Base-by-base conservation (phyloP, 129 eudicot species). In the Cynara cardunculus region DNA sequence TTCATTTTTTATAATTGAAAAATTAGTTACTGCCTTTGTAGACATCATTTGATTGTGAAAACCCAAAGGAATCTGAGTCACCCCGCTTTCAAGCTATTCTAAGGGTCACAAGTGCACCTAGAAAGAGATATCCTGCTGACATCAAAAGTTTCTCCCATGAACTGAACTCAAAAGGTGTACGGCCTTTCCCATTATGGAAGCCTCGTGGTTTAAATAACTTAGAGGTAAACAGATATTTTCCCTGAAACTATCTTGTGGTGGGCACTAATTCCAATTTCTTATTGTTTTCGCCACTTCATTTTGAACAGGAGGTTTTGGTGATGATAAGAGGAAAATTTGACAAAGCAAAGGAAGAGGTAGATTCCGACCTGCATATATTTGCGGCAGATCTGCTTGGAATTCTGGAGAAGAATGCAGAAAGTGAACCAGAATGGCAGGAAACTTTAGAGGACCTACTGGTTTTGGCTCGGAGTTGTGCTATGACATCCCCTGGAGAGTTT, bases 321-420 rank as follows among this genome's bases (percentile, higher is more conserved):
- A 92, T 90, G 90, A 96, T 96, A 65, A 83, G 97, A 16, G 85
- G 88, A 25, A 92, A 88, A 81, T 96, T 96, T 80, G 97, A 96
- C 86, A 96, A 92, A 88, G 99, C 99, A 87, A 96, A 96, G 80
- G 99, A 96, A 87, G 99, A 96, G 86, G 99, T 96, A 25, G 99
- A 96, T 73, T 76, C 97, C 37, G 99, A 96, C 82, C 88, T 96
- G 81, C 97, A 89, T 73, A 76, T 89, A 31, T 96, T 92, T 87
- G 99, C 99, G 34, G 98, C 95, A 13, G 95, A 96, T 86, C 85
- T 96, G 32, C 92, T 96, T 32, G 94, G 92, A 34, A 78, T 91
- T 83, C 90, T 96, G 22, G 99, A 96, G 56, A 96, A 96, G 80
- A 92, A 96, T 85, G 87, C 90, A 28, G 97, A 92, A 85, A 87